A percentile compares a stretch with the other conserved stretches of the same genome.
Conservation (phyloP, 2,329 filamentous ascomycete genomes). For the Monilinia aucupariae region DNA sequence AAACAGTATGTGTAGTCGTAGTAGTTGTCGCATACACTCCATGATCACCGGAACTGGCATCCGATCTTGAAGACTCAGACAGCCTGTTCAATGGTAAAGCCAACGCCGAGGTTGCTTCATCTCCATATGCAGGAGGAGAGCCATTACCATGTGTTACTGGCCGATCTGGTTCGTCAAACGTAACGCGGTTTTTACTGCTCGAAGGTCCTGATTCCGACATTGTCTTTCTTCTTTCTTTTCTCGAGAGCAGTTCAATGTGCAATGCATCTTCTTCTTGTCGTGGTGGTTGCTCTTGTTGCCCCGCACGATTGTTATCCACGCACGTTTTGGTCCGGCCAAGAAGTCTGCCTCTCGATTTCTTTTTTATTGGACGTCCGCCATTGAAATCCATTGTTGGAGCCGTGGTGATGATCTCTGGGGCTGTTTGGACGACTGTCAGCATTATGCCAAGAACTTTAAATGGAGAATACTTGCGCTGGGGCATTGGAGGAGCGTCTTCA, state of each 20-base stretch:
- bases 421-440: conserved; percentile 36
- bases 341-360: conserved; percentile 50
- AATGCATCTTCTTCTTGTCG: conserved; percentile 18
- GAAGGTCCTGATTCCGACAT: conserved; percentile 35
- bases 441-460: conserved; percentile 2
- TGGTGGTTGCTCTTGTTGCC: conserved; percentile 19
- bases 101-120: conserved; percentile 56
- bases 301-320: conserved; percentile 15
- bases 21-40: conserved; percentile 52
- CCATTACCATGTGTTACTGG: conserved; percentile 39
- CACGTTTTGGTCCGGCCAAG: conserved; percentile 42
- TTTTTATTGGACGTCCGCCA: conserved; percentile 46
- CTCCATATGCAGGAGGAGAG: conserved; percentile 53
- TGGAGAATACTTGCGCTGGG: conserved; percentile 46
- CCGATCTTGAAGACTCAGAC: conserved; percentile 86
- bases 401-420: conserved; percentile 80
- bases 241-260: conserved; percentile 29
- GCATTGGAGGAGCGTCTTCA: conserved; percentile 51
- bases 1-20: conserved; percentile 58
- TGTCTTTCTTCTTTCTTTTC: conserved; percentile 42
- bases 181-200: conserved; percentile 42
- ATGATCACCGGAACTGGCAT: conserved; percentile 70
- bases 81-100: conserved; percentile 59
- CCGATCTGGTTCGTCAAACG: conserved; percentile 56
- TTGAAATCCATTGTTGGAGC: conserved; percentile 69